These are phyloP conservation scores for Cryptococcus wingfieldii DNA, from an alignment of 1,284 basidiomycete species.

Conservation along the genomic window DNA sequence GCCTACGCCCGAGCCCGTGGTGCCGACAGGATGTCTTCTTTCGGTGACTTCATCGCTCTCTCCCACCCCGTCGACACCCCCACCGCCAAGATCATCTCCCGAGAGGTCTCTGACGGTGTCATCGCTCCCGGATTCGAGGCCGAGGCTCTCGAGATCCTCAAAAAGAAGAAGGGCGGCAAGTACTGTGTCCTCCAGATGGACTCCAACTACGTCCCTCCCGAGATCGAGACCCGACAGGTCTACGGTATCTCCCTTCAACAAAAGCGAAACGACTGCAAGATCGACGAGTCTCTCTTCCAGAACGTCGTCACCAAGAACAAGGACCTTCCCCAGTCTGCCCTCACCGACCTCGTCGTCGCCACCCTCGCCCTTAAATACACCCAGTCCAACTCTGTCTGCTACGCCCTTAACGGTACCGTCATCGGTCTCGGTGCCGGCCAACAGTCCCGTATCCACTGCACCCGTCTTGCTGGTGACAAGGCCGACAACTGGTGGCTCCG, in stretches of 20 bases:
- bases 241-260: slow-evolving; percentile 92
- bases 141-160: slow-evolving; percentile 84
- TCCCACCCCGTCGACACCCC: slow-evolving; percentile 88
- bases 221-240: slow-evolving; percentile 88
- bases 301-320: slow-evolving; percentile 88
- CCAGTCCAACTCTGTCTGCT: slow-evolving; percentile 97
- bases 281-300: slow-evolving; percentile 73
- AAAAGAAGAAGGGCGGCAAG: slow-evolving; percentile 97
- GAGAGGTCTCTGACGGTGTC: slow-evolving; percentile 97
- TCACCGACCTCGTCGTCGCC: slow-evolving; percentile 86
- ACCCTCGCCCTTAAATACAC: slow-evolving; percentile 98
- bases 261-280: slow-evolving; percentile 84
- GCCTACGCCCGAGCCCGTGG: slow-evolving; percentile 96
- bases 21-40: slow-evolving; percentile 98
- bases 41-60: slow-evolving; percentile 97
- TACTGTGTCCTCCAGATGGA: slow-evolving; percentile 98
- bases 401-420: slow-evolving; percentile 87
- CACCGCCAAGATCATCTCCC: slow-evolving; percentile 92
- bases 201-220: slow-evolving; percentile 67
- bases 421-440: slow-evolving; percentile 97
- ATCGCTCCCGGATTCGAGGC: slow-evolving; percentile 89
- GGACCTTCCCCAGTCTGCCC: slow-evolving; percentile 66
- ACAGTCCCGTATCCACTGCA: slow-evolving; percentile 99
- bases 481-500: slow-evolving; percentile 99
- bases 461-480: slow-evolving; percentile 92